Conservation (phyloP, 805 yeast genomes). For the Pichia cabralensis region DNA sequence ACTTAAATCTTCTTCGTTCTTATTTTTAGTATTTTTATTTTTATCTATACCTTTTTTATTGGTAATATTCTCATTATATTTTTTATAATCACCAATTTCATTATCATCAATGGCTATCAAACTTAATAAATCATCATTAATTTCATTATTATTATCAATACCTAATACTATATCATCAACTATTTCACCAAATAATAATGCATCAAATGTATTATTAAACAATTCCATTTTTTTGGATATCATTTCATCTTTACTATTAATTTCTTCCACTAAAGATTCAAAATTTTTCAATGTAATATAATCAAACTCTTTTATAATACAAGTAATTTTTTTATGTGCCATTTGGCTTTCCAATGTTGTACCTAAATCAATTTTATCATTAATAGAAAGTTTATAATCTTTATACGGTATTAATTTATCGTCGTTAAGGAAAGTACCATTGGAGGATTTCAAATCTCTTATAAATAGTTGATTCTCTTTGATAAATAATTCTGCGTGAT, state of each 20-base stretch:
- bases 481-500: slow-evolving; percentile 84
- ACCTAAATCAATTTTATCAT: slow-evolving; percentile 88
- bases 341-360: slow-evolving; percentile 67
- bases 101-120: slow-evolving; percentile 23
- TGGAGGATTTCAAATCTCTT: slow-evolving; percentile 81
- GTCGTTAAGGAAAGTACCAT: slow-evolving; percentile 89
- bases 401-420: slow-evolving; percentile 52
- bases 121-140: slow-evolving; percentile 17
- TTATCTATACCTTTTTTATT: slow-evolving; percentile 25
- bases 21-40: slow-evolving; percentile 22
- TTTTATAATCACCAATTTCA: slow-evolving; percentile 10
- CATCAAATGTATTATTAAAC: slow-evolving; percentile 27
- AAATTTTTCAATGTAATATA: slow-evolving; percentile 35
- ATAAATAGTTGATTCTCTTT: slow-evolving; percentile 55
- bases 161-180: slow-evolving; percentile 22
- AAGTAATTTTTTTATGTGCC: slow-evolving; percentile 80
- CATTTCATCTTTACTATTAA: slow-evolving; percentile 19
- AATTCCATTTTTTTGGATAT: slow-evolving; percentile 21
- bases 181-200: slow-evolving; percentile 27
- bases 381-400: slow-evolving; percentile 58
- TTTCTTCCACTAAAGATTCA: slow-evolving; percentile 16
- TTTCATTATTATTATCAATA: slow-evolving; percentile 13
- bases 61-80: slow-evolving; percentile 1
- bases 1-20: slow-evolving; percentile 35
- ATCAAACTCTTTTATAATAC: slow-evolving; percentile 66